Evolutionary conservation across 345 rosid species (phyloP).

Genomic region (Excoecaria agallocha): DNA sequence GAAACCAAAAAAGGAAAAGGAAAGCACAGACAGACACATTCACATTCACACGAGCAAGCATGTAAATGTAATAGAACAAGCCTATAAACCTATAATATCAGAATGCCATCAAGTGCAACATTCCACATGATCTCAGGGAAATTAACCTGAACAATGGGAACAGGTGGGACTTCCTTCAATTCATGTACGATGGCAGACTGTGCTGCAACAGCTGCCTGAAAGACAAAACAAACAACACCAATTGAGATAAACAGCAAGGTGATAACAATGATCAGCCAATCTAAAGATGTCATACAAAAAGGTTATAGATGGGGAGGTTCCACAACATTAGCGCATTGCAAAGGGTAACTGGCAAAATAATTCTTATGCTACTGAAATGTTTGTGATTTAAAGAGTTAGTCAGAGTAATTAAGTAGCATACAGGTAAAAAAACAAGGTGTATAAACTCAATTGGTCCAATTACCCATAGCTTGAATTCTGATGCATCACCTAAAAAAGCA

Average conservation of each 20-base stretch:
- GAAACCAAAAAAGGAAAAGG: background rate
- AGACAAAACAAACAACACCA: conserved; percentile 12
- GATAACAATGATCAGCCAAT: background rate
- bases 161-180: conserved; percentile 50
- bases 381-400: background rate
- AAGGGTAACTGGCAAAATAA: background rate
- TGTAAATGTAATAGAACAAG: background rate
- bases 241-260: background rate
- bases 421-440: background rate
- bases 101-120: conserved; percentile 1
- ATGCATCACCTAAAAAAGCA: background rate
- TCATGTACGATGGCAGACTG: conserved; percentile 52
- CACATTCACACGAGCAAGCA: background rate
- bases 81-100: background rate
- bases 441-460: background rate
- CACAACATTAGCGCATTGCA: background rate
- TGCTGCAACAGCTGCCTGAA: conserved; percentile 89
- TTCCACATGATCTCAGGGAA: conserved; percentile 8
- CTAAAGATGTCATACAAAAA: background rate
- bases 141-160: conserved; percentile 47
- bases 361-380: background rate
- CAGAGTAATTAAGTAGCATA: background rate
- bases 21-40: background rate
- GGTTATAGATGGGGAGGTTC: background rate
- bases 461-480: background rate